phyloP scores from a whole-genome alignment of 202 grass and related monocot genomes.

The Carex sylvatica region DNA sequence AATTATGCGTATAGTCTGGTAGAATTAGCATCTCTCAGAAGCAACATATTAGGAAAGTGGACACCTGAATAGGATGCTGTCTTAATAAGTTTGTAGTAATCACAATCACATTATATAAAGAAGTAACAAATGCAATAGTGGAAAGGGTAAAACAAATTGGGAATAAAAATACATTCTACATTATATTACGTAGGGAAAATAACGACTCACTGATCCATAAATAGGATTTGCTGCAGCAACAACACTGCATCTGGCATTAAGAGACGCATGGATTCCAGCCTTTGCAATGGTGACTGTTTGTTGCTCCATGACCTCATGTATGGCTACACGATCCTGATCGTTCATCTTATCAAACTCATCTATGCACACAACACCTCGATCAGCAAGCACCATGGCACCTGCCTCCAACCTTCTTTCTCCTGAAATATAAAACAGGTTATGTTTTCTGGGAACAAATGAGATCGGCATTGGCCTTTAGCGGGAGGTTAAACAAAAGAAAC shows the following conservation, averaged over 20 bases:
- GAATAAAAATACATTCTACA: neutral
- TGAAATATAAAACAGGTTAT: slow-evolving; percentile 28
- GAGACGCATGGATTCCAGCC: slow-evolving; percentile 96
- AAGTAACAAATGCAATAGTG: neutral
- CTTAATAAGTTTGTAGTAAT: slow-evolving; percentile 31
- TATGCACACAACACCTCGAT: slow-evolving; percentile 92
- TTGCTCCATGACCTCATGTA: slow-evolving; percentile 99
- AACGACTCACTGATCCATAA: slow-evolving; percentile 83
- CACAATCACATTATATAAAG: slow-evolving; percentile 5
- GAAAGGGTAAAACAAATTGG: neutral
- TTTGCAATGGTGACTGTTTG: slow-evolving; percentile 98
- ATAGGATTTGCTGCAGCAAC: slow-evolving; percentile 99
- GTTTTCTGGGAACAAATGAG: neutral
- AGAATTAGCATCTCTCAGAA: neutral
- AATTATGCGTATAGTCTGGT: neutral
- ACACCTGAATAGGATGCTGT: slow-evolving; percentile 3
- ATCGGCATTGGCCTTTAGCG: neutral
- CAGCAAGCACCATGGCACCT: slow-evolving; percentile 99
- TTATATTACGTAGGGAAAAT: neutral
- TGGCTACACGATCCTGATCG: slow-evolving; percentile 92
- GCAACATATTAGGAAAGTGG: neutral
- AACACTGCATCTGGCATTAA: slow-evolving; percentile 97
- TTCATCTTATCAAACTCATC: slow-evolving; percentile 99
- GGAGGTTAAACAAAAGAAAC: slow-evolving; percentile 8
- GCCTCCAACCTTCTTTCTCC: slow-evolving; percentile 98